These are phyloP conservation scores for Pythium insidiosum DNA, from an alignment of 352 stramenopile genomes.

Conservation along the genomic window DNA sequence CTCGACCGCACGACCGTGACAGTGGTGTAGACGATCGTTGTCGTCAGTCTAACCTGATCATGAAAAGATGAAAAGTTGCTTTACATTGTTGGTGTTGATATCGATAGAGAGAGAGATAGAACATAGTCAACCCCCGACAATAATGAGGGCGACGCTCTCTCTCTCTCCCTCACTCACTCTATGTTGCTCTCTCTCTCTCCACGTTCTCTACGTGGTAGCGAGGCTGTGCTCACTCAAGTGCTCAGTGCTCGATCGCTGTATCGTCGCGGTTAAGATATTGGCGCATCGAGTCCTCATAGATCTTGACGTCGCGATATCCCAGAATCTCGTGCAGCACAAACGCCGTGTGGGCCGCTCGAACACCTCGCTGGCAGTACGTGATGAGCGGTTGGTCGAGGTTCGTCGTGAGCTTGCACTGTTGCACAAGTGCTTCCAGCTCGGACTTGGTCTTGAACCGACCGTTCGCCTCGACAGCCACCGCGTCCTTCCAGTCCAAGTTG, in stretches of 20 bases:
- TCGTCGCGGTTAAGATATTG: constrained; percentile 72
- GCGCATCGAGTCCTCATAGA: constrained; percentile 75
- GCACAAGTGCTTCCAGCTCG: constrained; percentile 45
- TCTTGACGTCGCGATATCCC: constrained; percentile 36
- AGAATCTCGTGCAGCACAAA: constrained; percentile 65
- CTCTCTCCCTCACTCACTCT: too few species aligned
- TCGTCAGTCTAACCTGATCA: too few species aligned
- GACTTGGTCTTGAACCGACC: constrained; percentile 53
- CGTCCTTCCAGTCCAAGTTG: constrained; percentile 68
- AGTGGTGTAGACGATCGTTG: too few species aligned
- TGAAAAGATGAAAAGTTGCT: too few species aligned
- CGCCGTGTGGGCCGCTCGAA: constrained; percentile 55
- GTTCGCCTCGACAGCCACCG: constrained; percentile 30
- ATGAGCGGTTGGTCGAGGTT: constrained; percentile 35
- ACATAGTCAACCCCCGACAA: too few species aligned
- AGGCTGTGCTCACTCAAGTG: too few species aligned
- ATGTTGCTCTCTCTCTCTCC: too few species aligned
- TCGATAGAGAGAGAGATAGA: too few species aligned
- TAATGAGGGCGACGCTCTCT: too few species aligned
- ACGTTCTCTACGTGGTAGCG: too few species aligned
- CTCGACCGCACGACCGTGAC: too few species aligned
- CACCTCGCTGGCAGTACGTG: constrained; percentile 69
- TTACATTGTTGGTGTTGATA: too few species aligned
- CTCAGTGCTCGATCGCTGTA: constrained; percentile 37
- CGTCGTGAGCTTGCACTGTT: constrained; percentile 32